Evolutionary conservation across 2,329 filamentous ascomycete genomes (phyloP).

Genomic region (Pseudocercospora fijiensis): DNA sequence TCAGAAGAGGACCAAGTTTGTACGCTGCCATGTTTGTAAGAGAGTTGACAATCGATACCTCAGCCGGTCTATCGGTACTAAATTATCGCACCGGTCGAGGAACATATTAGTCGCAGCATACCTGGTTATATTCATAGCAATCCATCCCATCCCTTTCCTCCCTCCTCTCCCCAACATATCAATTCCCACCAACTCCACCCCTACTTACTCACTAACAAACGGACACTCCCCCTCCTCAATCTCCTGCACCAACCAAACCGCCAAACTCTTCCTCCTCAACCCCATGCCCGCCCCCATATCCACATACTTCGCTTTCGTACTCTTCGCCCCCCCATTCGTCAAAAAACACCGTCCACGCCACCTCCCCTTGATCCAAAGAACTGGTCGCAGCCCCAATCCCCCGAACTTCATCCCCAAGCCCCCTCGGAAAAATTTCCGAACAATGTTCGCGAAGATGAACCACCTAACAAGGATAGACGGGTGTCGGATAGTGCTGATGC

Average conservation of each 20-base stretch:
- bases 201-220: conserved; percentile 25
- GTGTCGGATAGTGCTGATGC: neutral
- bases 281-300: conserved; percentile 20
- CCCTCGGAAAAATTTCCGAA: conserved; percentile 15
- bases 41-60: too few relatives aligned
- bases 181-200: conserved; percentile 26
- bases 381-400: conserved; percentile 23
- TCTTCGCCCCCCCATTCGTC: conserved; percentile 20
- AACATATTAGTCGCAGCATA: too few relatives aligned
- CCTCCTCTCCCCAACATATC: too few relatives aligned
- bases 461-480: neutral
- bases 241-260: conserved; percentile 30
- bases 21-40: neutral
- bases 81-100: too few relatives aligned
- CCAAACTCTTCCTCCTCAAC: conserved; percentile 26
- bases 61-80: too few relatives aligned
- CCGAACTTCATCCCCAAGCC: conserved; percentile 24
- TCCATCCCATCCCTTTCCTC: too few relatives aligned
- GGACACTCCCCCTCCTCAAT: conserved; percentile 27
- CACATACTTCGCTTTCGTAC: conserved; percentile 21
- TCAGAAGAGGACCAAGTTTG: neutral
- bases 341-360: conserved; percentile 28
- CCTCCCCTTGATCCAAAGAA: conserved; percentile 1
- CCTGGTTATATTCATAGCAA: too few relatives aligned
- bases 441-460: too few relatives aligned